A percentile compares a stretch with the other conserved stretches of the same genome.
Evolutionary conservation across 2,329 filamentous ascomycete species (phyloP).

Genomic region (Aspergillus persii): DNA sequence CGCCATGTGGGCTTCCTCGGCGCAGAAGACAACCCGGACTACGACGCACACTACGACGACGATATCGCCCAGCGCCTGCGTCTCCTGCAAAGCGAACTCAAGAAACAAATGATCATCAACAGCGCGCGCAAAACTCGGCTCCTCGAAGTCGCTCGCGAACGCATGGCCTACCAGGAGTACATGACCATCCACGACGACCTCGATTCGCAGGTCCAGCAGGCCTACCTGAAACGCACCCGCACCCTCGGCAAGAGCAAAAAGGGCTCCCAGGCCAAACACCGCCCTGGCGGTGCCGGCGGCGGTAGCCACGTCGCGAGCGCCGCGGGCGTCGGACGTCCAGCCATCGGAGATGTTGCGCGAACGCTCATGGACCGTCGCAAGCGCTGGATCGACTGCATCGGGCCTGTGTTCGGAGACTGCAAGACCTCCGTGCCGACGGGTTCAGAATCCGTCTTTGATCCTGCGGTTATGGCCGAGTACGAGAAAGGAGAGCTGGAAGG

Average conservation of each 20-base stretch:
- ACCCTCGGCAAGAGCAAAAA: conserved; percentile 94
- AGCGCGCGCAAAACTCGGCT: conserved; percentile 85
- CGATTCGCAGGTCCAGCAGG: conserved; percentile 89
- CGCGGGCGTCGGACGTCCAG: conserved; percentile 49
- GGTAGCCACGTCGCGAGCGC: conserved; percentile 56
- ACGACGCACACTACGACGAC: conserved; percentile 87
- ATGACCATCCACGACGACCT: conserved; percentile 95
- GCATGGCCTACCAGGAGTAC: conserved; percentile 96
- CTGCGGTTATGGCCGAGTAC: conserved; percentile 67
- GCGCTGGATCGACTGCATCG: conserved; percentile 88
- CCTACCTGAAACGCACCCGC: conserved; percentile 91
- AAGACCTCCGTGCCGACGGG: conserved; percentile 69
- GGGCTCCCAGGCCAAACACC: conserved; percentile 62
- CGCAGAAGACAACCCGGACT: conserved; percentile 68
- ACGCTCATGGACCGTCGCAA: conserved; percentile 87
- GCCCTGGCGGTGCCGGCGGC: conserved; percentile 67
- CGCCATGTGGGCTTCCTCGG: conserved; percentile 85
- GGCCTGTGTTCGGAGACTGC: conserved; percentile 84
- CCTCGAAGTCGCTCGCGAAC: conserved; percentile 82
- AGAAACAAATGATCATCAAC: conserved; percentile 81
- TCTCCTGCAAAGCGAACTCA: conserved; percentile 76
- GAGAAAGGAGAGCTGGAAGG: conserved; percentile 74
- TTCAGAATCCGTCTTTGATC: conserved; percentile 72
- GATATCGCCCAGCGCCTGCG: conserved; percentile 89
- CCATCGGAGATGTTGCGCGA: conserved; percentile 84